Evolutionary conservation across 1,284 basidiomycete species (phyloP).

Genomic region (Agaricales sp.): DNA sequence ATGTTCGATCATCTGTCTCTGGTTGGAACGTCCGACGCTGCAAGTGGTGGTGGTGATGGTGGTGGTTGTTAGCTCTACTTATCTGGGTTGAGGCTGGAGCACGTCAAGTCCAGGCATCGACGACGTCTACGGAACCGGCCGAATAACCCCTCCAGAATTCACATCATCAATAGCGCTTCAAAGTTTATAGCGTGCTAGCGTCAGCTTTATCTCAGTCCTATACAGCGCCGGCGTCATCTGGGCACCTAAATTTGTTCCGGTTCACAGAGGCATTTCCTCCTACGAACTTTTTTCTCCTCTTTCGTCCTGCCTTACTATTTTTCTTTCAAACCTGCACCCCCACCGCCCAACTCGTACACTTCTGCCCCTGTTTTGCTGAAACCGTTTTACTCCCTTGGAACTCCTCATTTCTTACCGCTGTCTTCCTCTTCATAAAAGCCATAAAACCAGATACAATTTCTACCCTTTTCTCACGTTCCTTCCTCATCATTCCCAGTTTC

Average conservation of each 20-base stretch:
- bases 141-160: not conserved
- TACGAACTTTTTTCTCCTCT: constrained; percentile 7
- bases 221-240: too few species aligned
- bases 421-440: too few species aligned
- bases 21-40: not conserved
- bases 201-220: not conserved
- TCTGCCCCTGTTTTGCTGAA: not conserved
- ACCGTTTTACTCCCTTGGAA: not conserved
- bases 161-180: not conserved
- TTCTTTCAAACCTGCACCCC: constrained; percentile 5
- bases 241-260: not conserved
- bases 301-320: constrained; percentile 6
- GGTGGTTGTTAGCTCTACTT: not conserved
- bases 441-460: not conserved
- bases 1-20: not conserved
- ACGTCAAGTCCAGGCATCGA: not conserved
- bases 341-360: constrained; percentile 10
- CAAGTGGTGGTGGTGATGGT: not conserved
- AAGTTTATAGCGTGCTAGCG: not conserved
- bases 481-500: constrained; percentile 11
- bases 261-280: not conserved
- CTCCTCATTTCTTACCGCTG: not conserved
- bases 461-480: not conserved
- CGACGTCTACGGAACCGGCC: not conserved
- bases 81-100: not conserved